A percentile compares a stretch with the other conserved stretches of the same genome.
phyloP scores from a whole-genome alignment of 371 early-diverging fungal genomes.

The Mucor velutinosus region DNA sequence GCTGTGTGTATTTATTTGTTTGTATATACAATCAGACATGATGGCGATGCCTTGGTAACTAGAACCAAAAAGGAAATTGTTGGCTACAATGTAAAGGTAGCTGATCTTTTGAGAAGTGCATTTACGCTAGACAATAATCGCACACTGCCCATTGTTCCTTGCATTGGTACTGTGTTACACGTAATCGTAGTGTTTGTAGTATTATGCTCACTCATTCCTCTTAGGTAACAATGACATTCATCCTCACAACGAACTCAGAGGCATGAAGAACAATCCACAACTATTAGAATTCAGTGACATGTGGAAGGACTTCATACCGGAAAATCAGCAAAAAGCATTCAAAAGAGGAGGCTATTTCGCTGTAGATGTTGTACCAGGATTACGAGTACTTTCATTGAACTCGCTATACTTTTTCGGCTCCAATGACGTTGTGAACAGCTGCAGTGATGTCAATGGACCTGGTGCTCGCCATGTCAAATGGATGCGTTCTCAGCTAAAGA shows the following conservation, averaged over 20 bases:
- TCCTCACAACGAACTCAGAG: conserved; percentile 63
- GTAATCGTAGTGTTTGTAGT: not conserved
- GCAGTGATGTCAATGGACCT: conserved; percentile 46
- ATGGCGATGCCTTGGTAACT: conserved; percentile 64
- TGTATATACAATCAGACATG: conserved; percentile 54
- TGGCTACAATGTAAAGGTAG: conserved; percentile 45
- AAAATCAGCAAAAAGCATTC: conserved; percentile 58
- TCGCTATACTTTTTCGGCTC: conserved; percentile 72
- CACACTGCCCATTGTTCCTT: conserved; percentile 54
- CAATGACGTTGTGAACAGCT: conserved; percentile 66
- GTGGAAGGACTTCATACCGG: conserved; percentile 61
- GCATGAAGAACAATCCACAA: conserved; percentile 49
- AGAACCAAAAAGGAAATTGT: conserved; percentile 64
- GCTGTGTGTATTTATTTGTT: not conserved
- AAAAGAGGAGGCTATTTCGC: conserved; percentile 71
- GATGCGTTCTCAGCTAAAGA: conserved; percentile 61
- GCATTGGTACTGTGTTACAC: conserved; percentile 31
- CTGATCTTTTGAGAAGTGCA: conserved; percentile 19
- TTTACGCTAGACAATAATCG: conserved; percentile 21
- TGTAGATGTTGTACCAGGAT: conserved; percentile 52
- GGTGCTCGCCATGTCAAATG: conserved; percentile 73
- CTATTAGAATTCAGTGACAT: conserved; percentile 41
- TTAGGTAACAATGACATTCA: conserved; percentile 78
- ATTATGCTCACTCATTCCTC: not conserved
- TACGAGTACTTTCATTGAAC: conserved; percentile 63